phyloP scores from a whole-genome alignment of 108 stramenopile genomes.

The Nitzschia sp. region DNA sequence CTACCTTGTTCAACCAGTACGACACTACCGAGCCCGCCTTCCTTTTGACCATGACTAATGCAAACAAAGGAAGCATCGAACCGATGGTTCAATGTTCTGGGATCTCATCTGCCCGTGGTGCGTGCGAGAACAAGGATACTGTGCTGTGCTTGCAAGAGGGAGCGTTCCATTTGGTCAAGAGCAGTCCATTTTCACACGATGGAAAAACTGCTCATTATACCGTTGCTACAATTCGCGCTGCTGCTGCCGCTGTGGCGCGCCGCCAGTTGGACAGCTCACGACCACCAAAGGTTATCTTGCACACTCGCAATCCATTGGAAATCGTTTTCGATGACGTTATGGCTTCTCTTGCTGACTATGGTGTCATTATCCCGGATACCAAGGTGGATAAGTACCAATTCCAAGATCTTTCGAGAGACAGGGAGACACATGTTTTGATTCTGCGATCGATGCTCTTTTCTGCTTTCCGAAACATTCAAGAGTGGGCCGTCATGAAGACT shows the following conservation, averaged over 20 bases:
- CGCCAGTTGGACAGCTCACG: not conserved
- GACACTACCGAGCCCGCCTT: not conserved
- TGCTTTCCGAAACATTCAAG: not conserved
- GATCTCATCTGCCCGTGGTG: not conserved
- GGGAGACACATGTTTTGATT: not conserved
- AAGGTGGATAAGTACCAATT: conserved; percentile 7
- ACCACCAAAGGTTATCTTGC: conserved; percentile 10
- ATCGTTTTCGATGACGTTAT: conserved; percentile 15
- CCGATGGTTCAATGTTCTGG: conserved; percentile 19
- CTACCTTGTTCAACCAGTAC: not conserved
- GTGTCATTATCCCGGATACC: not conserved
- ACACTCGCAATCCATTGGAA: conserved; percentile 19
- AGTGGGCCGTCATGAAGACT: conserved; percentile 14
- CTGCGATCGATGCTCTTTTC: conserved; percentile 6
- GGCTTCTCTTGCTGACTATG: not conserved
- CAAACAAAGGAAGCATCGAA: not conserved
- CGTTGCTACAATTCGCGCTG: not conserved
- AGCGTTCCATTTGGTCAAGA: not conserved
- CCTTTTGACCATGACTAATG: conserved; percentile 3
- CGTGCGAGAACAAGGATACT: not conserved
- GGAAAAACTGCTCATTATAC: not conserved
- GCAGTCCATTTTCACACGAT: not conserved
- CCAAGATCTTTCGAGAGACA: not conserved
- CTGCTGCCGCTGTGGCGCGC: not conserved
- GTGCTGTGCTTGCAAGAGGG: conserved; percentile 1